Conservation (phyloP, 768 basidiomycete species). For the Exidia glandulosa region DNA sequence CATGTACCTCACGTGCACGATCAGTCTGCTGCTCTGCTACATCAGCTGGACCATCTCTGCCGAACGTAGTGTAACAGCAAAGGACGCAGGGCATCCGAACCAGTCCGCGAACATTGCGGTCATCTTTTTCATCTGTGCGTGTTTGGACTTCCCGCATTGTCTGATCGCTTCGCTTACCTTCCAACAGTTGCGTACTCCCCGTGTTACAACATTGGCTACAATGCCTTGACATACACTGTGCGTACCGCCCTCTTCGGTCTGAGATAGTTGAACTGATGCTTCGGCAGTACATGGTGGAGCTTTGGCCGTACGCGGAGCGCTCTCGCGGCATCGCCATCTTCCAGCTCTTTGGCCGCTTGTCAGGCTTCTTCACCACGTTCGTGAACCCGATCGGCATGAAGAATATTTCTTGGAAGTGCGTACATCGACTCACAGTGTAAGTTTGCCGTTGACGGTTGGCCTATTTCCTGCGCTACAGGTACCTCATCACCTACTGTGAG, state of each 20-base stretch:
- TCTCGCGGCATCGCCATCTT: constrained; percentile 51
- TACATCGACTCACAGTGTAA: too few relatives aligned
- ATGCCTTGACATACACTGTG: constrained; percentile 45
- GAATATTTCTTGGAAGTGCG: too few relatives aligned
- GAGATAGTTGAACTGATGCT: not conserved
- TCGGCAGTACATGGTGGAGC: constrained; percentile 51
- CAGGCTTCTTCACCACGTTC: constrained; percentile 55
- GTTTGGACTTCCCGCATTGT: too few relatives aligned
- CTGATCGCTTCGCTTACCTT: too few relatives aligned
- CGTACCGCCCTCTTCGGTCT: not conserved
- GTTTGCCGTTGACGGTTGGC: too few relatives aligned
- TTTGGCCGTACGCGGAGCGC: constrained; percentile 55
- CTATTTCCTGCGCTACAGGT: too few relatives aligned
- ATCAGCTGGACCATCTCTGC: constrained; percentile 35
- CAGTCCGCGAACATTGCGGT: not conserved
- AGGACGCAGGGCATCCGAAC: constrained; percentile 5
- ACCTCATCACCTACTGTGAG: constrained; percentile 30
- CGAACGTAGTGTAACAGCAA: constrained; percentile 17
- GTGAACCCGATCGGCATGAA: constrained; percentile 58
- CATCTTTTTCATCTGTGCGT: constrained; percentile 34
- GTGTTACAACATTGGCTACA: constrained; percentile 44
- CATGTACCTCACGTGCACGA: constrained; percentile 38
- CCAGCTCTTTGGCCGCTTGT: constrained; percentile 45
- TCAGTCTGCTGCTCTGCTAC: constrained; percentile 35
- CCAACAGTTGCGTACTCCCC: constrained; percentile 47